Conservation (phyloP, 2,329 filamentous ascomycete genomes). For the Microcyclosporella mali region DNA sequence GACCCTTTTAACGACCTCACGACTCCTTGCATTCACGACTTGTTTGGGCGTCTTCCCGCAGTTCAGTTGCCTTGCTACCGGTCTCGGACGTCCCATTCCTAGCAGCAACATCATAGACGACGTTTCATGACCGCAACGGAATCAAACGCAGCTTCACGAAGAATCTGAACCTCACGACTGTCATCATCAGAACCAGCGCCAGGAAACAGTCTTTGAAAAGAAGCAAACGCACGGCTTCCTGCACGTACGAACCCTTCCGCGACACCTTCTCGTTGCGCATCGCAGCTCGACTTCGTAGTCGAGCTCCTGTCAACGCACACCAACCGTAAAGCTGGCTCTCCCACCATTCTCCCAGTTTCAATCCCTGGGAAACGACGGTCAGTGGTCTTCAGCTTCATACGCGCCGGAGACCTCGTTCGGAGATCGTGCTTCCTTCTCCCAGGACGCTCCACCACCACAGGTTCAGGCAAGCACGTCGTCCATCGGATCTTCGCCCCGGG, state of each 20-base stretch:
- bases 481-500: conserved; percentile 67
- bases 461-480: conserved; percentile 59
- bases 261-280: neutral
- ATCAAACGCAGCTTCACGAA: conserved; percentile 6
- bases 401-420: conserved; percentile 61
- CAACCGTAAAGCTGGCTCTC: conserved; percentile 87
- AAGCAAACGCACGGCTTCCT: neutral
- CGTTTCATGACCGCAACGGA: conserved; percentile 15
- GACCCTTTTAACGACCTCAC: conserved; percentile 29
- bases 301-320: conserved; percentile 9
- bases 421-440: conserved; percentile 58
- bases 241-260: too few relatives aligned
- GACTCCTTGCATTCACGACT: conserved; percentile 32
- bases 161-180: conserved; percentile 7
- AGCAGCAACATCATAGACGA: conserved; percentile 22
- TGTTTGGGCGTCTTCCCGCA: conserved; percentile 23
- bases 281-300: conserved; percentile 14
- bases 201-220: neutral
- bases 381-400: conserved; percentile 62
- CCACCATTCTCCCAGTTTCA: conserved; percentile 79
- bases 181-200: conserved; percentile 1
- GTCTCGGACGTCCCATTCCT: conserved; percentile 19
- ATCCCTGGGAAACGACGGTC: conserved; percentile 68
- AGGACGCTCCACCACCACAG: conserved; percentile 36
- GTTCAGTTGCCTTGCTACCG: conserved; percentile 20